These are phyloP conservation scores for Vitis hybrid DNA, from an alignment of 177 flowering plant species.

Conservation along the genomic window DNA sequence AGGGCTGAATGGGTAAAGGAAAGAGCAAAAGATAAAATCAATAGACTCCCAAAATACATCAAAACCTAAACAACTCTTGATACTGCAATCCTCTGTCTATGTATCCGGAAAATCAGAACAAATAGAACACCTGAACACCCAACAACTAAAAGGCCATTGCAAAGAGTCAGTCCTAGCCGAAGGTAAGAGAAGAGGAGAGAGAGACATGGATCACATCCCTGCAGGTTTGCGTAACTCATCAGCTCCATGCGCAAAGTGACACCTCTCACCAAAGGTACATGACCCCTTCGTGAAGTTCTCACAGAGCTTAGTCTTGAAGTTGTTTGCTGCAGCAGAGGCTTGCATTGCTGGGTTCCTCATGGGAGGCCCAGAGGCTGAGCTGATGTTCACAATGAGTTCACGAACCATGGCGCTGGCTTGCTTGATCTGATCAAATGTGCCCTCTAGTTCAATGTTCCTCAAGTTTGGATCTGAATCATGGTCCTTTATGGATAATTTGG, in stretches of 20 bases:
- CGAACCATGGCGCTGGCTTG: constrained; percentile 68
- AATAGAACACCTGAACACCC: not conserved
- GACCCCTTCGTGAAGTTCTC: constrained; percentile 60
- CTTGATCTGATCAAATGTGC: constrained; percentile 71
- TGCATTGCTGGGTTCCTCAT: constrained; percentile 14
- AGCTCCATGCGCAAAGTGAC: constrained; percentile 74
- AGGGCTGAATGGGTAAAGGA: not conserved
- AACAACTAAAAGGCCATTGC: not conserved
- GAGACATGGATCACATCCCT: constrained; percentile 15
- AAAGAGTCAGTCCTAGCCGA: not conserved
- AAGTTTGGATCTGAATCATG: constrained; percentile 56
- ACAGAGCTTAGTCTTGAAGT: constrained; percentile 61
- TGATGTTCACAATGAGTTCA: constrained; percentile 47
- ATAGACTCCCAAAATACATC: not conserved
- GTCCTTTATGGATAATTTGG: constrained; percentile 57
- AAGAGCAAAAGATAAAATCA: not conserved
- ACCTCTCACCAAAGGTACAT: constrained; percentile 68
- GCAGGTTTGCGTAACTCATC: constrained; percentile 39
- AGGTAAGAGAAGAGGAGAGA: not conserved
- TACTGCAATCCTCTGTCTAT: not conserved
- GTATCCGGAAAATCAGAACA: not conserved
- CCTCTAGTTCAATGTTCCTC: constrained; percentile 74
- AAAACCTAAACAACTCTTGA: not conserved
- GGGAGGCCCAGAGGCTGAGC: constrained; percentile 31
- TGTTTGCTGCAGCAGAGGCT: constrained; percentile 29